phyloP scores from a whole-genome alignment of 2,329 filamentous ascomycete species.

The Fusarium sp. region DNA sequence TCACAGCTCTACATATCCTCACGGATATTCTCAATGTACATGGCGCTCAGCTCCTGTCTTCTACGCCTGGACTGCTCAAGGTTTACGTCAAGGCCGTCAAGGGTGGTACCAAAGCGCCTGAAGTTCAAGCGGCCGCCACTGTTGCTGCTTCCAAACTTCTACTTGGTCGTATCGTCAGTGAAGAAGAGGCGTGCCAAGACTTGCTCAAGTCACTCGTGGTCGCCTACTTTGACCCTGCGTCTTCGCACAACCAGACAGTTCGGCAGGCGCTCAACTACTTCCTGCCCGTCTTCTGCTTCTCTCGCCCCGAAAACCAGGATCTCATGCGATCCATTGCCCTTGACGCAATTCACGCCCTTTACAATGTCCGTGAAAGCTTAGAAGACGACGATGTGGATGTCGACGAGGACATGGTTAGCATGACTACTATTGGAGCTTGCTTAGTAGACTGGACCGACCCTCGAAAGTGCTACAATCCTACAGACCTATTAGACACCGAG shows the following conservation, averaged over 20 bases:
- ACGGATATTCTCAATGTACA: slow-evolving; percentile 94
- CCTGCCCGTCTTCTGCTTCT: slow-evolving; percentile 93
- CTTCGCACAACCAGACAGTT: slow-evolving; percentile 81
- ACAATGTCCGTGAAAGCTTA: slow-evolving; percentile 76
- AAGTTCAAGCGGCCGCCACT: slow-evolving; percentile 84
- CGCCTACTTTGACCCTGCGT: slow-evolving; percentile 90
- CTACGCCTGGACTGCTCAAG: slow-evolving; percentile 79
- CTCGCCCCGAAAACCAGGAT: slow-evolving; percentile 82
- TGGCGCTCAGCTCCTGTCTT: slow-evolving; percentile 78
- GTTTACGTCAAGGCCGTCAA: slow-evolving; percentile 87
- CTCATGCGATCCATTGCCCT: slow-evolving; percentile 82
- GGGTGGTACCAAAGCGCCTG: slow-evolving; percentile 73
- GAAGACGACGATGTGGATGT: slow-evolving; percentile 83
- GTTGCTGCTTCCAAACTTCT: slow-evolving; percentile 88
- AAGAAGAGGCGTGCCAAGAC: slow-evolving; percentile 74
- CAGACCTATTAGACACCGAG: slow-evolving; percentile 63
- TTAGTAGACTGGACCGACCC: slow-evolving; percentile 97
- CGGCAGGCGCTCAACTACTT: slow-evolving; percentile 93
- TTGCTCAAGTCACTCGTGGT: slow-evolving; percentile 88
- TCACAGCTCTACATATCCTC: slow-evolving; percentile 90
- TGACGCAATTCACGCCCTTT: slow-evolving; percentile 79
- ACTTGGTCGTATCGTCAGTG: slow-evolving; percentile 81
- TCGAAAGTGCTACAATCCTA: slow-evolving; percentile 75
- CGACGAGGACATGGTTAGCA: slow-evolving; percentile 81
- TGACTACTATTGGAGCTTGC: slow-evolving; percentile 82